Conservation (phyloP, 192 early-diverging fungal genomes). For the Umbelopsis sp. region DNA sequence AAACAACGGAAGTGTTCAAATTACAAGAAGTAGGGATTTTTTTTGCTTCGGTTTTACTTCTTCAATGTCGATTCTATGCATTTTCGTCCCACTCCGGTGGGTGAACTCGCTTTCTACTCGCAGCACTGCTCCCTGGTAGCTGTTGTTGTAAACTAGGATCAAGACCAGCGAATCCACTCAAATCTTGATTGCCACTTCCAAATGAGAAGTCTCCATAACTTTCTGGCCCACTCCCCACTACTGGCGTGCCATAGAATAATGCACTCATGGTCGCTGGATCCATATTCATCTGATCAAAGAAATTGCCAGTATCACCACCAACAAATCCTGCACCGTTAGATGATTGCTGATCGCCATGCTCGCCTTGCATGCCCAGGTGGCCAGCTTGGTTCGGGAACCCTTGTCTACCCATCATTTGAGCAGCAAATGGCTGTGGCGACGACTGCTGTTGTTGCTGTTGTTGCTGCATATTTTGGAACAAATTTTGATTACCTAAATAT, state of each 20-base stretch:
- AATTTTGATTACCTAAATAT: conserved; percentile 5
- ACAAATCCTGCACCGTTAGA: not conserved
- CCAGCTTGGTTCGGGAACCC: not conserved
- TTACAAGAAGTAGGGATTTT: conserved; percentile 3
- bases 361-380: conserved; percentile 10
- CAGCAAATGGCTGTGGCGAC: conserved; percentile 21
- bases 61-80: conserved; percentile 14
- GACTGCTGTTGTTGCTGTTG: conserved; percentile 4
- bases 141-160: conserved; percentile 20
- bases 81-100: conserved; percentile 42
- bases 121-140: conserved; percentile 20
- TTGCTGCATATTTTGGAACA: conserved; percentile 5
- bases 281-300: conserved; percentile 35
- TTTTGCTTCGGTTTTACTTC: not conserved
- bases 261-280: conserved; percentile 37
- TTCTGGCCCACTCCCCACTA: not conserved
- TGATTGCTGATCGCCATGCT: not conserved
- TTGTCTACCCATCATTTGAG: conserved; percentile 20
- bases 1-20: conserved; percentile 10
- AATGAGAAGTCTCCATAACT: conserved; percentile 1
- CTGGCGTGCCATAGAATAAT: conserved; percentile 28
- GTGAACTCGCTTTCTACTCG: conserved; percentile 34
- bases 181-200: conserved; percentile 18
- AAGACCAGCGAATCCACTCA: not conserved
- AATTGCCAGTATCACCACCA: conserved; percentile 12